Evolutionary conservation across 108 stramenopile genomes (phyloP), one percentile per base, ranked within the genome.

Genomic region (Cyclotella distinguenda): DNA sequence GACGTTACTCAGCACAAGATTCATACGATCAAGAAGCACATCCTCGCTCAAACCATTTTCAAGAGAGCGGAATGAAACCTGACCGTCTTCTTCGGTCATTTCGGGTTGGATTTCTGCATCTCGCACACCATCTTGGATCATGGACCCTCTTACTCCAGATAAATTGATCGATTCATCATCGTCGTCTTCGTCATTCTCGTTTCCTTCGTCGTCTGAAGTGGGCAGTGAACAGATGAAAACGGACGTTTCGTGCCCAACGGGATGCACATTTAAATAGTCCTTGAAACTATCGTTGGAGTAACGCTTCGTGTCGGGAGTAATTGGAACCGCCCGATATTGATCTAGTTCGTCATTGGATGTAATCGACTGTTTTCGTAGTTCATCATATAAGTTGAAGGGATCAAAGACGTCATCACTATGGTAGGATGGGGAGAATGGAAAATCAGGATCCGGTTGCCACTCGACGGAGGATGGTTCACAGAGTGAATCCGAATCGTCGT

Each of bases 351-450:
- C 30, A 1, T 15, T 10, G 28, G 12, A 53, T 53, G 12, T 11
- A 31, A 53, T 1, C 1, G 16, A 3, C 43, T 26, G 58, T 11
- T 19, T 16, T 3, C 26, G n/a, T 7, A 44, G 25, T 1, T 59
- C 58, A 56, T 56, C 55, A 18, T 38, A 36, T 35, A 59, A 59
- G 25, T 59, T 25, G 30, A 59, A 59, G 1, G 58, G 58, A 25
- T 59, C 58, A 43, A 59, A 59, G 7, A 43, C 13, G 5, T 59
- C 58, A 15, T 27, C 21, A 3, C 43, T 43, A 43, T 59, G 42
- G 13, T 42, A 33, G 9, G 40, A 59, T n/a, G 58, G 30, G 23
- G 44, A 25, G 3, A 40, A 4, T n/a, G 58, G 38, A 21, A 42
- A 59, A 2, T 44, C 42, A 1, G 22, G 6, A 28, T 44, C 40